Evolutionary conservation across 768 basidiomycete species (phyloP).

Genomic region (Amanita molliuscula): DNA sequence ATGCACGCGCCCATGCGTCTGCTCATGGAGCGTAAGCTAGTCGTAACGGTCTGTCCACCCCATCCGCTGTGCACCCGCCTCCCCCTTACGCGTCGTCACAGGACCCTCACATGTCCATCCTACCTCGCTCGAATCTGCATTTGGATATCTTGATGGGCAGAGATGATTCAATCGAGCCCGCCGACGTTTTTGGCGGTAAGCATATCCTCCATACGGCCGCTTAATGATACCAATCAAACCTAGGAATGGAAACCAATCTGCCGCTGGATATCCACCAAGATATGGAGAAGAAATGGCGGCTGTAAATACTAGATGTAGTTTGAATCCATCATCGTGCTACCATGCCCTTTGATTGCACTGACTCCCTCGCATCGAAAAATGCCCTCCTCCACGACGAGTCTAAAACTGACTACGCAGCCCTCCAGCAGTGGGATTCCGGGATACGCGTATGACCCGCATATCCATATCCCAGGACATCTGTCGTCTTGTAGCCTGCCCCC

Average conservation of each 20-base stretch:
- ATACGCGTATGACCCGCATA: conserved; percentile 65
- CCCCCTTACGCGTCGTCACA: conserved; percentile 16
- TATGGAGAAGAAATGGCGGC: conserved; percentile 51
- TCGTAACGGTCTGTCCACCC: conserved; percentile 47
- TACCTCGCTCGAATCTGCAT: conserved; percentile 68
- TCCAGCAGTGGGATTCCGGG: conserved; percentile 71
- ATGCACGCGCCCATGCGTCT: conserved; percentile 82
- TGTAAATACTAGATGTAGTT: conserved; percentile 19
- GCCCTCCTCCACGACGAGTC: conserved; percentile 39
- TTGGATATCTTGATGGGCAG: conserved; percentile 91
- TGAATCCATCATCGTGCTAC: conserved; percentile 3
- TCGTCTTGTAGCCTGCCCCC: conserved; percentile 23
- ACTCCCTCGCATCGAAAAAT: conserved; percentile 27
- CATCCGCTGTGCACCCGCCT: background rate
- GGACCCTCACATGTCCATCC: conserved; percentile 57
- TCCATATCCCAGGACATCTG: conserved; percentile 43
- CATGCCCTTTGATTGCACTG: conserved; percentile 15
- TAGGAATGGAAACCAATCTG: conserved; percentile 44
- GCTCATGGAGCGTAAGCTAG: conserved; percentile 91
- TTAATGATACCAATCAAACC: conserved; percentile 7
- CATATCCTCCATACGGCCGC: conserved; percentile 3
- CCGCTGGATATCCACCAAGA: conserved; percentile 50
- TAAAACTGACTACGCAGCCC: conserved; percentile 70
- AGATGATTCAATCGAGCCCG: conserved; percentile 72
- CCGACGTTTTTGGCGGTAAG: conserved; percentile 75